These are phyloP conservation scores for Penicillium silybi DNA, from an alignment of 495 filamentous ascomycete genomes.

Conservation along the genomic window DNA sequence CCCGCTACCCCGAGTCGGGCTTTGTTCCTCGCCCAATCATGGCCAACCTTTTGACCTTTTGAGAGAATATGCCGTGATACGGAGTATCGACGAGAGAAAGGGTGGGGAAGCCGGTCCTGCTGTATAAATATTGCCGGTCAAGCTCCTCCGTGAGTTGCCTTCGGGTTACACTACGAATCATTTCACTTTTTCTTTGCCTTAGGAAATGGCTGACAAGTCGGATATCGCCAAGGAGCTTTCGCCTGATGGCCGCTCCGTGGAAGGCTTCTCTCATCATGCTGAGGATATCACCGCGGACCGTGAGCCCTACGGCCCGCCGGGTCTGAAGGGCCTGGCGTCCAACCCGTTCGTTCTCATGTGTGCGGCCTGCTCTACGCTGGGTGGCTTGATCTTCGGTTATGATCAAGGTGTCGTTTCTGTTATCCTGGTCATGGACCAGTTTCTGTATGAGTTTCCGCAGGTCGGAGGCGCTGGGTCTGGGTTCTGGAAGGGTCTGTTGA, in stretches of 20 bases:
- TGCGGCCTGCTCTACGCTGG: conserved; percentile 52
- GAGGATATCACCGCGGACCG: conserved; percentile 35
- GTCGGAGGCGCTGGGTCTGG: conserved; percentile 44
- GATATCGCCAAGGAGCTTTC: conserved; percentile 15
- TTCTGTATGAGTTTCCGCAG: conserved; percentile 46
- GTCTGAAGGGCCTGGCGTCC: conserved; percentile 45
- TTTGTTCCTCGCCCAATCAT: conserved; percentile 14
- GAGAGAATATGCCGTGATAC: neutral
- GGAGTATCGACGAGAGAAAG: neutral
- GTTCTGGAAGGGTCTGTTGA: conserved; percentile 58
- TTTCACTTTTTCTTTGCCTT: neutral
- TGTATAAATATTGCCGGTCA: conserved; percentile 1
- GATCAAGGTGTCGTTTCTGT: conserved; percentile 56
- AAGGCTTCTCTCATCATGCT: conserved; percentile 41
- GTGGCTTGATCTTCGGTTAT: conserved; percentile 56
- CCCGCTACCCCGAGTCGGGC: conserved; percentile 10
- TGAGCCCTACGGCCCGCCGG: conserved; percentile 44
- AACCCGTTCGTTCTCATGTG: conserved; percentile 50
- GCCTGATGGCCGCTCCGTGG: conserved; percentile 12
- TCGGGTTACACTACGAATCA: neutral
- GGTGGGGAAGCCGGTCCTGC: neutral
- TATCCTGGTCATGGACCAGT: conserved; percentile 56
- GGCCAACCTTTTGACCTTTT: neutral
- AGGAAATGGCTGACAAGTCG: conserved; percentile 12
- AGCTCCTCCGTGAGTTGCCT: neutral